Evolutionary conservation across 805 yeast genomes (phyloP), one percentile per base, ranked within the genome.

Genomic region (Tetrapisispora arboricola): DNA sequence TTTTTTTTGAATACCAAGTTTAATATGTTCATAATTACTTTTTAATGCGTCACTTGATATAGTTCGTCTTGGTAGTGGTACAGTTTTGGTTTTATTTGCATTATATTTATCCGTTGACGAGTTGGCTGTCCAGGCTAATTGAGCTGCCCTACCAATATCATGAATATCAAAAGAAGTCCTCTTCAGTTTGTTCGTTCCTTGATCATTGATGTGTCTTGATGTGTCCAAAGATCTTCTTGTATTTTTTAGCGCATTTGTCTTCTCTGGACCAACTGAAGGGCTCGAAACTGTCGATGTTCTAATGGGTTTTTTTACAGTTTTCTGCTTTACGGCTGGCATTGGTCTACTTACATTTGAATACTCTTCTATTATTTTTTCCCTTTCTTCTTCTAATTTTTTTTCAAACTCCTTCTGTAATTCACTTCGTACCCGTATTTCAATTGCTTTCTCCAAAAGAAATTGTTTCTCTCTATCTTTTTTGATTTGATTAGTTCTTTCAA

Each of bases 351-450:
- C 3, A 12, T 15, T 28, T 13, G 32, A 19, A 11, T 29, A 36
- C 16, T 36, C n/a, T 13, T 36, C 43, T 42, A 6, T 34, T 38
- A 35, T 12, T 35, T 17, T 15, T 20, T 32, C 43, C 42, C 30
- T 44, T 34, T 40, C 39, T 20, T 32, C 21, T 32, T 25, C 24
- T 41, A 43, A 18, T 29, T 32, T 27, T 44, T 49, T 39, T 41
- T 41, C 17, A 53, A 38, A 32, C 46, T 49, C 36, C 42, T 44
- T 13, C 39, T 47, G 47, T 50, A 40, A 41, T 36, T 52, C 54
- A 6, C 42, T 39, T 35, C 54, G 52, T 2, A 60, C 53, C 32
- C 55, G 56, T 12, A 32, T 21, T 56, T 61, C 21, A 51, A 41
- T 41, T 43, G 34, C 20, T 43, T 52, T 33, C 53, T 51, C 56